Evolutionary conservation across 768 basidiomycete species (phyloP).

Genomic region (Cantharellus anzutake): DNA sequence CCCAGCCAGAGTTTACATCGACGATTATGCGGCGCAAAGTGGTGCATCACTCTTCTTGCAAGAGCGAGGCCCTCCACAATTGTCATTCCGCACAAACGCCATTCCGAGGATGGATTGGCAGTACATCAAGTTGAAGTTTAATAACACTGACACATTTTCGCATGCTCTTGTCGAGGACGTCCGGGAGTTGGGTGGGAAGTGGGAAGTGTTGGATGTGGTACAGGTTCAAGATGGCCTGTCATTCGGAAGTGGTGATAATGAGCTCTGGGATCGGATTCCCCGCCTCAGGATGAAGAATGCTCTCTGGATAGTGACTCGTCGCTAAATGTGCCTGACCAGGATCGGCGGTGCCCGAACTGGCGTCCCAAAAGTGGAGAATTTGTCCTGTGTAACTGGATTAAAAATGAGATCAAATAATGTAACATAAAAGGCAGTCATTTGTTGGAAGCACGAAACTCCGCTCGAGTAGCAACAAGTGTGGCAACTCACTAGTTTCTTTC

Average conservation of each 20-base stretch:
- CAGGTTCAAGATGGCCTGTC: slow-evolving; percentile 24
- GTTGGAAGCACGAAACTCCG: too few relatives aligned
- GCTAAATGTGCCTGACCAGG: background rate
- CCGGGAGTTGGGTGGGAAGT: slow-evolving; percentile 12
- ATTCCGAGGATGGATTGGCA: slow-evolving; percentile 26
- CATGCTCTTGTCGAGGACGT: slow-evolving; percentile 40
- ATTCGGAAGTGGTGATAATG: slow-evolving; percentile 9
- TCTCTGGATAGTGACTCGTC: slow-evolving; percentile 4
- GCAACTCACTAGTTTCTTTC: too few relatives aligned
- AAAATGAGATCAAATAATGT: too few relatives aligned
- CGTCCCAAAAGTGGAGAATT: too few relatives aligned
- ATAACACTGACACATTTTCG: slow-evolving; percentile 22
- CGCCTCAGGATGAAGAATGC: background rate
- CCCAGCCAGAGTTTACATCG: slow-evolving; percentile 51
- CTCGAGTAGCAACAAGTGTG: too few relatives aligned
- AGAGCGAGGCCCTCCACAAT: slow-evolving; percentile 36
- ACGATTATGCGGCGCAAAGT: slow-evolving; percentile 72
- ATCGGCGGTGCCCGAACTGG: background rate
- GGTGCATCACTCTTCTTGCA: slow-evolving; percentile 83
- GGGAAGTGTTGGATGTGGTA: slow-evolving; percentile 28
- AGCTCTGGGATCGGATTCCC: too few relatives aligned
- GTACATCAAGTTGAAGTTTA: slow-evolving; percentile 66
- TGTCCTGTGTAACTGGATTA: too few relatives aligned
- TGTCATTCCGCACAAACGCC: slow-evolving; percentile 1
- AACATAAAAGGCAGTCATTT: too few relatives aligned